Base-by-base conservation (phyloP, 352 stramenopile genomes). In the Pythium phragmiticola region DNA sequence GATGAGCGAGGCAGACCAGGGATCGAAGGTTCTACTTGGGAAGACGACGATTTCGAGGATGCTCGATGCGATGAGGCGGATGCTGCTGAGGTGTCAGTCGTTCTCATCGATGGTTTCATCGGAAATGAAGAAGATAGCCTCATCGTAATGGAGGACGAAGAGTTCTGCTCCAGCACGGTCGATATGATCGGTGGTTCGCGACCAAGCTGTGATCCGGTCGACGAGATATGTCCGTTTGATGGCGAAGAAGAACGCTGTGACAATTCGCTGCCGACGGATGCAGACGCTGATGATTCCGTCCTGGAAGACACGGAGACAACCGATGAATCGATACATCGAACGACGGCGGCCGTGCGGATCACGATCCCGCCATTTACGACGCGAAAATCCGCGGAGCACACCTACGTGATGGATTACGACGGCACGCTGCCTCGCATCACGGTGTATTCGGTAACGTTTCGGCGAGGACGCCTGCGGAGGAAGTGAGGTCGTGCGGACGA, bases 111-210 rank as follows among this genome's bases (percentile, higher is more conserved):
- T 19, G 65, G 53, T 8, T 45, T 14, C 19, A 36, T 7, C 23
- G 37, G 34, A 3, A 65, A 62, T 21, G 67, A 74, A 3, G 67
- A 74, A 62, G 67, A 70, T 21, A 74, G 67, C 36, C 21, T 70
- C 8, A 54, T 74, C 14, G 23, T 74, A 11, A 19, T 74, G 19
- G 67, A 74, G 47, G 58, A 68, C 16, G 65, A 72, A 13, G 51
- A 61, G 2, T 36, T 28, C 17, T 48, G 12, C 36, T 23, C 33
- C 16, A 9, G 30, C 7, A 28, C 45, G 3, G 17, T 67, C 17
- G 45, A 63, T 36, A 19, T 53, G 9, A 41, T 65, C 33, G 50
- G 30, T 21, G 28, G 43, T 33, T 37, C 33, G 8, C 9, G 28
- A 6, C 11, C 19, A 43, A 11, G 12, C 1, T 48, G 50, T 14